These are phyloP conservation scores for Apiospora rasikravindrae DNA, from an alignment of 2,329 filamentous ascomycete genomes.

Conservation along the genomic window DNA sequence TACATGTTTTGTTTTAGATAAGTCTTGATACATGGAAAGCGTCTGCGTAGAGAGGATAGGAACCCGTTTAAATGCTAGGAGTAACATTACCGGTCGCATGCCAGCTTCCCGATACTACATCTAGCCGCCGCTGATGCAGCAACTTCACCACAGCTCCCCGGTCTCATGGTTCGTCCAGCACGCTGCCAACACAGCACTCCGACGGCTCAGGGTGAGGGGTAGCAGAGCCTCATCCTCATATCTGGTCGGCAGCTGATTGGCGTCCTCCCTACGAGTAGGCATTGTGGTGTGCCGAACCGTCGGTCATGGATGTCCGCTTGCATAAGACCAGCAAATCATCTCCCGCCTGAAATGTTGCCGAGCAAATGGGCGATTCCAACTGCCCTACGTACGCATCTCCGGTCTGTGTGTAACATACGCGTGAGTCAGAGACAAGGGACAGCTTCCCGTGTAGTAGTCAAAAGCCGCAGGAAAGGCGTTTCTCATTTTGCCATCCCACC, in stretches of 20 bases:
- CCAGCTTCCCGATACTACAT: not conserved
- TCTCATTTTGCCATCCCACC: not conserved
- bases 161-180: not conserved
- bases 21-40: not conserved
- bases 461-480: not conserved
- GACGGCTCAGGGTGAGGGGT: not conserved
- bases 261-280: not conserved
- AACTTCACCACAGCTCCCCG: not conserved
- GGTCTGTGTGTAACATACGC: not conserved
- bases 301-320: not conserved
- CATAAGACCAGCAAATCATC: not conserved
- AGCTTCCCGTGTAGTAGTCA: not conserved
- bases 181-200: not conserved
- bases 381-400: not conserved
- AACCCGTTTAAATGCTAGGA: not conserved
- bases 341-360: not conserved
- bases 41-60: not conserved
- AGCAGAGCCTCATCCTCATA: not conserved
- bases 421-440: not conserved
- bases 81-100: not conserved
- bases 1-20: not conserved
- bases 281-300: not conserved
- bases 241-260: not conserved
- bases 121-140: not conserved
- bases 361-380: not conserved